These are phyloP conservation scores for Candida golubevii DNA, from an alignment of 805 yeast species.

Conservation along the genomic window DNA sequence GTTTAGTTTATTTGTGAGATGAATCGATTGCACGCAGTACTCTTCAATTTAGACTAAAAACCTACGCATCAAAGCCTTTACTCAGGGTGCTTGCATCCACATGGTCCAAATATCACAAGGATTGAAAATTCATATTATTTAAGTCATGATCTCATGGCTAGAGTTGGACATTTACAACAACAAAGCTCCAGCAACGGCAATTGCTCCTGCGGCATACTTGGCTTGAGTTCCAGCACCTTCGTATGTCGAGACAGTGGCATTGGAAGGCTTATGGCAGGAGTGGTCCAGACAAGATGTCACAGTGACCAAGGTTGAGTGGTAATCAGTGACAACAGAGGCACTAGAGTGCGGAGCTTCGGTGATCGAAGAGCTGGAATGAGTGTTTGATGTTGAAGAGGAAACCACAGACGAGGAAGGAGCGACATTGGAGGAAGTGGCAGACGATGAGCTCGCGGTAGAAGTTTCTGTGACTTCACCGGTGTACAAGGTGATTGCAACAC, in stretches of 20 bases:
- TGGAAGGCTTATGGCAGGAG: neutral
- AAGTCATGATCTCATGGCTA: too few relatives aligned
- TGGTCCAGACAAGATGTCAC: constrained; percentile 23
- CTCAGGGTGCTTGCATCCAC: too few relatives aligned
- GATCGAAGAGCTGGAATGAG: constrained; percentile 5
- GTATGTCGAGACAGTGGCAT: constrained; percentile 4
- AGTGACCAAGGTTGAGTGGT: constrained; percentile 22
- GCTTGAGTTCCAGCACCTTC: constrained; percentile 14
- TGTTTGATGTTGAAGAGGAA: neutral
- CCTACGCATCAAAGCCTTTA: too few relatives aligned
- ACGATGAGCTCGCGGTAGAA: constrained; percentile 22
- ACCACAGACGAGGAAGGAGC: constrained; percentile 14
- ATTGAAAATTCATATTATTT: too few relatives aligned
- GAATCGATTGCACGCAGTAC: too few relatives aligned
- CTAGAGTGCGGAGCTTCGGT: constrained; percentile 3
- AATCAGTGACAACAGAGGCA: constrained; percentile 17
- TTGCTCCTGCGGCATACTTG: constrained; percentile 15
- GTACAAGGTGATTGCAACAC: constrained; percentile 10
- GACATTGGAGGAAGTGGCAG: constrained; percentile 15
- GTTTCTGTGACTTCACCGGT: constrained; percentile 14
- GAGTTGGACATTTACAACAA: constrained; percentile 10
- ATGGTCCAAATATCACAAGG: too few relatives aligned
- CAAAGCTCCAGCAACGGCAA: constrained; percentile 14
- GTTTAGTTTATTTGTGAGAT: too few relatives aligned
- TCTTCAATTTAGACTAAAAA: too few relatives aligned